A percentile compares a stretch with the other conserved stretches of the same genome.
phyloP scores from a whole-genome alignment of 202 grass and related monocot species.

The Digitaria exilis region DNA sequence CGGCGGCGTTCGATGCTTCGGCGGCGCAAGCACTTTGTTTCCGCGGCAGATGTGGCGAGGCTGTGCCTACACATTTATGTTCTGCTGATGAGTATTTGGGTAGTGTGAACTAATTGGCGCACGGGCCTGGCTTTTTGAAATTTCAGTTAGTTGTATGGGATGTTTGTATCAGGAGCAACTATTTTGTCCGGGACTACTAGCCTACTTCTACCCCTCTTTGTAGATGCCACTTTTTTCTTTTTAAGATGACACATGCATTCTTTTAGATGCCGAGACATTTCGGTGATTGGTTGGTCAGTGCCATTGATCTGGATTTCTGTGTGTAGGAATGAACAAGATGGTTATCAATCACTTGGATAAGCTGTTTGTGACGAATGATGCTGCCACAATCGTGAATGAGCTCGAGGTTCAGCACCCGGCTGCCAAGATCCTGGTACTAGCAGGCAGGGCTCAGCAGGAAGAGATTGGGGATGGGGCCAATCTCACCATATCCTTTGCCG shows the following conservation, averaged over 20 bases:
- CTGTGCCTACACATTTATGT: too few species aligned
- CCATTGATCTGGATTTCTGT: background rate
- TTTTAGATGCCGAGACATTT: background rate
- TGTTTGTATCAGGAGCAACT: background rate
- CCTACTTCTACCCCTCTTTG: background rate
- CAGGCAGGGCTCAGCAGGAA: constrained; percentile 78
- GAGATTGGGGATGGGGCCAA: constrained; percentile 94
- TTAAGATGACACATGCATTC: too few species aligned
- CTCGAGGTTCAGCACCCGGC: constrained; percentile 92
- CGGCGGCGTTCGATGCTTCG: too few species aligned
- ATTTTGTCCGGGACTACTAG: background rate
- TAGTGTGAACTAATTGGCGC: background rate
- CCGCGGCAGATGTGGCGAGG: too few species aligned
- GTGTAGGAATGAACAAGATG: constrained; percentile 96
- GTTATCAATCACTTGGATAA: constrained; percentile 95
- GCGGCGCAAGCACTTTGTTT: too few species aligned
- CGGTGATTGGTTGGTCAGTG: background rate
- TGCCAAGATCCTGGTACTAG: constrained; percentile 89
- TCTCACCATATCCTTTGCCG: constrained; percentile 89
- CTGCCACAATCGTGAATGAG: constrained; percentile 84
- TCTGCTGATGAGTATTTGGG: background rate
- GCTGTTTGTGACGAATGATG: constrained; percentile 83
- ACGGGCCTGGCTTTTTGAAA: background rate
- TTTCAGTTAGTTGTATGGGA: background rate
- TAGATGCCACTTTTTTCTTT: background rate